These are phyloP conservation scores for Crucibulum laeve DNA, from an alignment of 768 basidiomycete genomes.

Conservation along the genomic window DNA sequence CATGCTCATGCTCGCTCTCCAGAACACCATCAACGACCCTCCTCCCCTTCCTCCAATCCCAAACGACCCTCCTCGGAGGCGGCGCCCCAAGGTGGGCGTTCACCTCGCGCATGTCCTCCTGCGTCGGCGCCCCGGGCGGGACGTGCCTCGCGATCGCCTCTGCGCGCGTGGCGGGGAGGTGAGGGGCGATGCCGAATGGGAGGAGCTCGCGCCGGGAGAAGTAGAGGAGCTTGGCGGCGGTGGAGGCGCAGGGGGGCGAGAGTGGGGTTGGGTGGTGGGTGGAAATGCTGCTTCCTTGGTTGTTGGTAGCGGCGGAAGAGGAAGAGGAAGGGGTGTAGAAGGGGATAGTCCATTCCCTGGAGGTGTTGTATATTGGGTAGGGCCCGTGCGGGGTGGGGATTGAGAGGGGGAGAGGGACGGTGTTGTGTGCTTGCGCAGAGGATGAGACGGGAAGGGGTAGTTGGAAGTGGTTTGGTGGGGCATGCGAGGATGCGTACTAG, in stretches of 20 bases:
- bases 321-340: slow-evolving; percentile 13
- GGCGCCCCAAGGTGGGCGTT: slow-evolving; percentile 35
- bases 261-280: slow-evolving; percentile 21
- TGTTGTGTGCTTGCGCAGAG: slow-evolving; percentile 5
- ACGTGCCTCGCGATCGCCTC: slow-evolving; percentile 15
- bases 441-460: slow-evolving; percentile 34
- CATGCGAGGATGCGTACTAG: slow-evolving; percentile 53
- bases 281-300: too few species aligned
- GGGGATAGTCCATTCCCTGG: too few species aligned
- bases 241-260: slow-evolving; percentile 40
- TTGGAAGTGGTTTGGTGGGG: slow-evolving; percentile 56
- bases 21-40: slow-evolving; percentile 8
- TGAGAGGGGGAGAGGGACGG: slow-evolving; percentile 16
- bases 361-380: slow-evolving; percentile 49
- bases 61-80: slow-evolving; percentile 20
- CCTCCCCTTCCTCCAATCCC: slow-evolving; percentile 21
- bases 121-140: slow-evolving; percentile 36
- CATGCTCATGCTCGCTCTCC: slow-evolving; percentile 1
- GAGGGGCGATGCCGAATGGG: slow-evolving; percentile 37
- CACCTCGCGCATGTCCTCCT: slow-evolving; percentile 57
- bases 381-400: slow-evolving; percentile 33
- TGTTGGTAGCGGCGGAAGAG: slow-evolving; percentile 25
- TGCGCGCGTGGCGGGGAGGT: slow-evolving; percentile 26
- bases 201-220: slow-evolving; percentile 51
- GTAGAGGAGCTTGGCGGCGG: slow-evolving; percentile 61